A percentile compares a stretch with the other conserved stretches of the same genome.
phyloP scores from a whole-genome alignment of 2,329 filamentous ascomycete species.

The Tolypocladium endophyticum region DNA sequence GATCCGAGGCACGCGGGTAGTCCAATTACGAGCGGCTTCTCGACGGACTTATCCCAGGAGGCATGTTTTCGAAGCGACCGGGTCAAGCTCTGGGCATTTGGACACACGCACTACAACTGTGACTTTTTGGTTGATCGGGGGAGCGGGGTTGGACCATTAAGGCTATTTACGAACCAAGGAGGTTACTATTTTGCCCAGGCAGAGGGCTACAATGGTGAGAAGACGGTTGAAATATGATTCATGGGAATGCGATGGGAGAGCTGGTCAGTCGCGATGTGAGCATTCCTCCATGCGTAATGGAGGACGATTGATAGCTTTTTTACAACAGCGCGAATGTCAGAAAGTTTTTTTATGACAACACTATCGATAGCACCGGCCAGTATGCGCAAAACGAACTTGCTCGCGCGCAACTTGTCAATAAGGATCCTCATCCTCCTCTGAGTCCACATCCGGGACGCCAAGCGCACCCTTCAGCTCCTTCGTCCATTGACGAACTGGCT shows the following conservation, averaged over 20 bases:
- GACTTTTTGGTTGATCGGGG: slow-evolving; percentile 19
- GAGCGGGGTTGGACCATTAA: slow-evolving; percentile 10
- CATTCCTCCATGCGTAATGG: too few relatives aligned
- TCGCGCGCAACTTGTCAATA: not conserved
- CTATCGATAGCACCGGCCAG: not conserved
- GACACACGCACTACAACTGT: slow-evolving; percentile 38
- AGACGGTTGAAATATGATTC: slow-evolving; percentile 5
- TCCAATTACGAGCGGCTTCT: slow-evolving; percentile 21
- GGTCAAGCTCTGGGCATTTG: slow-evolving; percentile 36
- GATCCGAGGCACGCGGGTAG: slow-evolving; percentile 23
- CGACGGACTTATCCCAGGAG: slow-evolving; percentile 25
- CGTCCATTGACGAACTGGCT: not conserved
- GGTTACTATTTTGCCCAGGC: slow-evolving; percentile 29
- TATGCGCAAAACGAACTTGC: not conserved
- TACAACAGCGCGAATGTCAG: not conserved
- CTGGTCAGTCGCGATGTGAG: not conserved
- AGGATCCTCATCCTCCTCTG: not conserved
- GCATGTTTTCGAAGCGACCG: slow-evolving; percentile 20
- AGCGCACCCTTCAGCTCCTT: not conserved
- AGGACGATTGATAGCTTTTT: not conserved
- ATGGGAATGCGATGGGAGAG: not conserved
- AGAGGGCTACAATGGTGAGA: slow-evolving; percentile 20
- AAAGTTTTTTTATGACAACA: not conserved
- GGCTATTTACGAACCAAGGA: slow-evolving; percentile 27
- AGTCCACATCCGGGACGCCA: not conserved